Conservation (phyloP, 2,329 filamentous ascomycete species). For the Ophiobolus disseminans region DNA sequence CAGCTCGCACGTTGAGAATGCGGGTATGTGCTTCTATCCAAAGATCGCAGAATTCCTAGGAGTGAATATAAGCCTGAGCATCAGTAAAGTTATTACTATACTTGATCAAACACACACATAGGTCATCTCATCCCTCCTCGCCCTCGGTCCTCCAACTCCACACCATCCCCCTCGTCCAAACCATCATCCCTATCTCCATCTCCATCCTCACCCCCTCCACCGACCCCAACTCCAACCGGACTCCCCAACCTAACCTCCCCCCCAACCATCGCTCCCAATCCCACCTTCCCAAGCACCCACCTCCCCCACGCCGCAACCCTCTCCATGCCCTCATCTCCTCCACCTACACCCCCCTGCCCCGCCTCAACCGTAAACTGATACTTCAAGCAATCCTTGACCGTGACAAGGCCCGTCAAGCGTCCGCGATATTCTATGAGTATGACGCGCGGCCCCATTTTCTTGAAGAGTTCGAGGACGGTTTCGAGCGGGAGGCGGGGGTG, state of each 20-base stretch:
- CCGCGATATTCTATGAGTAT: conserved; percentile 93
- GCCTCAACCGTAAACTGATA: conserved; percentile 97
- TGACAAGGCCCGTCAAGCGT: conserved; percentile 82
- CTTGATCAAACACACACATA: no score
- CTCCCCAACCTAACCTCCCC: conserved; percentile 37
- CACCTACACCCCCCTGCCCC: conserved; percentile 64
- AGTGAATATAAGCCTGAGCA: no score
- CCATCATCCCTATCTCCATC: conserved; percentile 17
- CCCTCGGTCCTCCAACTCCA: conserved; percentile 36
- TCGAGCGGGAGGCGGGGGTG: conserved; percentile 91
- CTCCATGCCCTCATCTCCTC: conserved; percentile 41
- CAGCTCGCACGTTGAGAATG: no score
- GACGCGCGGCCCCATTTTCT: conserved; percentile 93
- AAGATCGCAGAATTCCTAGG: no score
- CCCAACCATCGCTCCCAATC: conserved; percentile 20
- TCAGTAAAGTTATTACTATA: no score
- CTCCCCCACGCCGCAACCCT: conserved; percentile 31
- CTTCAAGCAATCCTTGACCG: conserved; percentile 95
- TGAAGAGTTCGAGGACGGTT: conserved; percentile 98
- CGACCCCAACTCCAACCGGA: conserved; percentile 17
- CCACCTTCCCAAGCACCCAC: conserved; percentile 25
- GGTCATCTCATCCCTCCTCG: conserved; percentile 9
- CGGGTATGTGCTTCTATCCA: no score
- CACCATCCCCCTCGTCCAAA: conserved; percentile 8
- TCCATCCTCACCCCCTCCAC: conserved; percentile 9